Evolutionary conservation across 2,329 filamentous ascomycete species (phyloP).

Genomic region (Chalaropsis ovoidea): DNA sequence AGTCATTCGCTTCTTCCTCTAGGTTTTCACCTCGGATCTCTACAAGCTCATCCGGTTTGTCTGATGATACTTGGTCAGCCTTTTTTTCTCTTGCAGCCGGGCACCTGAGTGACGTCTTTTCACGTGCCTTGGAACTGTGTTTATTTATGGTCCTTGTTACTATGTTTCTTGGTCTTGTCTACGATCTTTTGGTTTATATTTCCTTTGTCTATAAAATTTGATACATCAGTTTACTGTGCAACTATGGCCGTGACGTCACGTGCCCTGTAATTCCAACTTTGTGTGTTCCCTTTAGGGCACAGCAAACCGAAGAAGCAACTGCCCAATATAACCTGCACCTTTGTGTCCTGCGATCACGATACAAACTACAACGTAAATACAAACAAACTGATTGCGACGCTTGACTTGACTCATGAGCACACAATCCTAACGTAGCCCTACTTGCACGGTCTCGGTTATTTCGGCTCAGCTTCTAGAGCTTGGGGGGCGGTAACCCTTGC

Average conservation of each 20-base stretch:
- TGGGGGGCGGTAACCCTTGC: background rate
- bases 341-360: background rate
- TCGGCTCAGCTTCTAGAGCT: background rate
- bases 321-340: background rate
- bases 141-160: background rate
- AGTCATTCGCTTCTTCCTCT: constrained; percentile 8
- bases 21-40: constrained; percentile 6
- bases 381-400: too few species aligned
- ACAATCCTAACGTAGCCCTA: background rate
- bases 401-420: too few species aligned
- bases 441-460: background rate
- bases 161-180: background rate
- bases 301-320: background rate
- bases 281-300: background rate
- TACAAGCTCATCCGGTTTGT: constrained; percentile 1
- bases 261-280: background rate
- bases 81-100: background rate
- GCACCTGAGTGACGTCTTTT: constrained; percentile 11
- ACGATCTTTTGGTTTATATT: constrained; percentile 7
- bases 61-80: constrained; percentile 12
- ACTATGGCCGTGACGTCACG: background rate
- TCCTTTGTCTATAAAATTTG: constrained; percentile 14
- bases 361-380: background rate
- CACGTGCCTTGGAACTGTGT: background rate
- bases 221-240: background rate